Evolutionary conservation across 2,329 filamentous ascomycete species (phyloP), one percentile per base, ranked within the genome.

Genomic region (Diaporthe eres): DNA sequence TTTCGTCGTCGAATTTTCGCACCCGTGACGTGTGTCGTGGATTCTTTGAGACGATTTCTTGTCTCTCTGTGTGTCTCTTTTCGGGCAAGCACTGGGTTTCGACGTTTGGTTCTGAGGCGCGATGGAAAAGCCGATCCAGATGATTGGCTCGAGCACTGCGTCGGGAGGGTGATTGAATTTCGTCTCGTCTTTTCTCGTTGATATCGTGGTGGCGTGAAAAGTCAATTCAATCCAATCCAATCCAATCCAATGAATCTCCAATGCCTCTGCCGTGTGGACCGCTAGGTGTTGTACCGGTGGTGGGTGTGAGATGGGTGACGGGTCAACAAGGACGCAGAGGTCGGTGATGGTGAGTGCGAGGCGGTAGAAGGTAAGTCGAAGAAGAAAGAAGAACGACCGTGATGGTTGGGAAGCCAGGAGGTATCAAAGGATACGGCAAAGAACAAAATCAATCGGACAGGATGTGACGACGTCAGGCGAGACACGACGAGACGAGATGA

Each of bases 131-230:
- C 34, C 65, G 37, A 55, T 13, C 8, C n/a, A n/a, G 49, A 55
- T n/a, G 6, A 68, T 42, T 70, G 34, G 25, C 49, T 55, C 65
- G 49, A 42, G 63, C 28, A 39, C 6, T 25, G 63, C 8, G 49
- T 25, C 58, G 34, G 49, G 3, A 55, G 65, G n/a, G n/a, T 70
- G 65, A 19, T 28, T 55, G n/a, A 22, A 28, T 53, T 70, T 70
- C 65, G 65, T 70, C 34, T 70, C 65, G 65, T 70, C 65, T 70
- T 70, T 42, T 55, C 65, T 70, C 65, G 65, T 70, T 70, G 65
- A 10, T 22, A 39, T 70, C 65, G 65, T 70, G 34, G 65, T 55
- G 65, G 65, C 65, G 65, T 39, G 34, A 31, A 53, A 65, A 31
- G 49, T 53, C 65, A 55, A 55, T 42, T 22, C 65, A 55, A n/a